Base-by-base conservation (phyloP, 495 filamentous ascomycete genomes). In the Hypoxylon cercidicola region DNA sequence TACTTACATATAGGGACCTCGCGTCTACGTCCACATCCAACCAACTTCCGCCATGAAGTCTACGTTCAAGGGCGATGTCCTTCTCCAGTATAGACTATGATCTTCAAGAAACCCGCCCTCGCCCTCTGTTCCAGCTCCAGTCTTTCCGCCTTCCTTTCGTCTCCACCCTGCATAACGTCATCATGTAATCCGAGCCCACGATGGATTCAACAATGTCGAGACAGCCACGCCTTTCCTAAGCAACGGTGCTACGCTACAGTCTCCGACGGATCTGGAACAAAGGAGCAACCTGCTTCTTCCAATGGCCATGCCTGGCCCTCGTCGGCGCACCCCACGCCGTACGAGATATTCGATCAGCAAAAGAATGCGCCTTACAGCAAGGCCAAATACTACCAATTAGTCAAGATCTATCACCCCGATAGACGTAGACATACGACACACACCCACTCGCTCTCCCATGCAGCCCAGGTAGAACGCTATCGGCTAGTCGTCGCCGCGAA, bases 401-500 rank as follows among this genome's bases (percentile, higher is more conserved):
- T 96, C 34, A 98, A 97, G 78, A 79, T 96, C 47, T 99, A 99
- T 76, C 95, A 99, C 68, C 95, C 95, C 0, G 95, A 99, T 77
- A 87, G 86, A 19, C 79, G 84, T 41, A 77, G 74, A 23, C 78
- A 84, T 28, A 7, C 25, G 28, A 60, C 60, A 20, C 32, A 64
- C 5, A 75, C 77, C 39, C 81, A 86, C 49, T 78, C 74, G 28
- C 68, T 87, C 13, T 78, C 85, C 19, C 78, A 83, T 54, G 75
- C 85, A 63, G 80, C 86, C 23, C 85, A 88, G 58, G 80, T 94
- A 32, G 92, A 97, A 64, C 89, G 95, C 41, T 99, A 98, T 74
- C 89, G 88, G 7, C 83, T 98, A 5, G 81, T 98, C 34, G 87
- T 98, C 16, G 83, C 88, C 6, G 95, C 95, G 2, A 92, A 99